phyloP scores from a whole-genome alignment of 805 yeast species.

The Ogataea polymorpha region DNA sequence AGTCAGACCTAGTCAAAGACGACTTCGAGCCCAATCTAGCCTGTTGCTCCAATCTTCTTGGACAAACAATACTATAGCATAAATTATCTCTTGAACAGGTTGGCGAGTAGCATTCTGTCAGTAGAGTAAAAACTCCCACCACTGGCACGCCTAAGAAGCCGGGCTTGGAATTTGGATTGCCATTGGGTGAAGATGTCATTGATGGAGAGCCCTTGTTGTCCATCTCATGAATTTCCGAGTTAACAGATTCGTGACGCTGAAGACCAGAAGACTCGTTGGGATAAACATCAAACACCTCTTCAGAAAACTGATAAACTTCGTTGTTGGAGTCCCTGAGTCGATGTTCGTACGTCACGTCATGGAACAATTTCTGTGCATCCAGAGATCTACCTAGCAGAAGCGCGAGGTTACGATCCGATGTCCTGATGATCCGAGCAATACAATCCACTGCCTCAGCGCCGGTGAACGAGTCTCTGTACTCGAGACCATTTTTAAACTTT shows the following conservation, averaged over 20 bases:
- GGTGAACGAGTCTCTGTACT: conserved; percentile 89
- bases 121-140: conserved; percentile 87
- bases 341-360: conserved; percentile 94
- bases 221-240: conserved; percentile 16
- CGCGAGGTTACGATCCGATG: conserved; percentile 89
- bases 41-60: conserved; percentile 92
- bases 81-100: conserved; percentile 86
- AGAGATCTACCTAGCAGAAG: conserved; percentile 83
- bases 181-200: conserved; percentile 16
- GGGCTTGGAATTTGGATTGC: conserved; percentile 3
- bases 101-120: conserved; percentile 95
- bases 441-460: conserved; percentile 93
- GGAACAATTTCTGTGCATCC: conserved; percentile 92
- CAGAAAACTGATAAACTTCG: conserved; percentile 85
- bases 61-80: conserved; percentile 96
- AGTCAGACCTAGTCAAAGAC: conserved; percentile 72
- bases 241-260: conserved; percentile 28
- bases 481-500: conserved; percentile 84
- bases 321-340: conserved; percentile 80
- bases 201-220: conserved; percentile 19
- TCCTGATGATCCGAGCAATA: conserved; percentile 80
- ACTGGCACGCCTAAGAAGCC: conserved; percentile 36
- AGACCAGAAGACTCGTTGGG: conserved; percentile 16
- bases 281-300: conserved; percentile 39
- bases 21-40: conserved; percentile 87